phyloP scores from a whole-genome alignment of 2,329 filamentous ascomycete genomes.

The Gnomoniopsis sp. region DNA sequence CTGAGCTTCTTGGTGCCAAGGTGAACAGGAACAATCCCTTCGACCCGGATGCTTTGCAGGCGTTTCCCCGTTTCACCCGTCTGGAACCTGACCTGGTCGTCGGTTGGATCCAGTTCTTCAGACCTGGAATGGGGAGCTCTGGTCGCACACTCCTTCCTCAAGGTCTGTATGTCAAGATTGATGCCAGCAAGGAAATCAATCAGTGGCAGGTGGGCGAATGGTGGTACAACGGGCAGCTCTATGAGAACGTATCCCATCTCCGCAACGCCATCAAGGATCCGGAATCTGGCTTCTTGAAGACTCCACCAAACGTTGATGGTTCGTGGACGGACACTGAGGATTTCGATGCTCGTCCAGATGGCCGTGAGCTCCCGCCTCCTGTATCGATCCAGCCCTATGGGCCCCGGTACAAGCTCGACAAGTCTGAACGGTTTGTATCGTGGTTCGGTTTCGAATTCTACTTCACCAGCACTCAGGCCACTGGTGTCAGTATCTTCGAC shows the following conservation, averaged over 20 bases:
- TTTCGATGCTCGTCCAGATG: conserved; percentile 30
- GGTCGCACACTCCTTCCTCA: conserved; percentile 33
- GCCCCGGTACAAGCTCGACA: conserved; percentile 41
- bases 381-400: conserved; percentile 35
- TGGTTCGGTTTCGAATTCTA: conserved; percentile 54
- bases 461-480: conserved; percentile 39
- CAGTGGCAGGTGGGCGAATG: conserved; percentile 22
- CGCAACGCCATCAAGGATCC: conserved; percentile 3
- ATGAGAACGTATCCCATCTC: not conserved
- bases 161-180: conserved; percentile 40
- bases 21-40: conserved; percentile 29
- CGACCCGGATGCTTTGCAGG: conserved; percentile 30
- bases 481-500: conserved; percentile 45
- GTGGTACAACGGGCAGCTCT: conserved; percentile 17
- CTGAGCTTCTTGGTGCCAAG: conserved; percentile 32
- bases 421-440: conserved; percentile 42
- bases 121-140: conserved; percentile 35
- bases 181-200: conserved; percentile 27
- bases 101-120: conserved; percentile 38
- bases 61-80: conserved; percentile 31
- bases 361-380: conserved; percentile 23
- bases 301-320: conserved; percentile 21
- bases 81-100: conserved; percentile 38
- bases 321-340: conserved; percentile 30
- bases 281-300: conserved; percentile 5